Percentiles rank a stretch among this genome's conserved stretches.
Evolutionary conservation across 1,139 yeast species (phyloP).

Genomic region (Taphrina communis): DNA sequence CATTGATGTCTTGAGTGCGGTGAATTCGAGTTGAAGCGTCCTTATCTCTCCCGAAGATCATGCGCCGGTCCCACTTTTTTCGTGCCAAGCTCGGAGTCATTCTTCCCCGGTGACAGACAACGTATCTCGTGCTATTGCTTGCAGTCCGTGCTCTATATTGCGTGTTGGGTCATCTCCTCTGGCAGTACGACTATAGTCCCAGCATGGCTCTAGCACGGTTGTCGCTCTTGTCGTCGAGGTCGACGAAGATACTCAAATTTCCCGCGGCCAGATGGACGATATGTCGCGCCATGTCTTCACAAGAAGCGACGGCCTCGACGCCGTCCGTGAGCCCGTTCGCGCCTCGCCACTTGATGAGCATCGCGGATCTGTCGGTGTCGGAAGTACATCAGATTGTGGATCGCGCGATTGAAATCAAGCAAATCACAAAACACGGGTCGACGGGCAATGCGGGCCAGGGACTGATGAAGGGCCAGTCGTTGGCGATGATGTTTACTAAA

Average conservation of each 20-base stretch:
- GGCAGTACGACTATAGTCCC: background rate
- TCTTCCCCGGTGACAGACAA: background rate
- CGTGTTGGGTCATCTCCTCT: no score
- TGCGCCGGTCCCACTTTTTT: constrained; percentile 20
- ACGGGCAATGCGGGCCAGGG: constrained; percentile 40
- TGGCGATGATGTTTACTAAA: constrained; percentile 82
- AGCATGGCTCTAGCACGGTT: background rate
- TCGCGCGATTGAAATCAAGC: constrained; percentile 69
- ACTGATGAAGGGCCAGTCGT: constrained; percentile 65
- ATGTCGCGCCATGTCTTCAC: constrained; percentile 1
- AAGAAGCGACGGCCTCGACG: constrained; percentile 31
- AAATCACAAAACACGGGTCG: constrained; percentile 61
- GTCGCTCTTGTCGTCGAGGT: background rate
- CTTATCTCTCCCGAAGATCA: constrained; percentile 12
- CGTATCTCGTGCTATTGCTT: no score
- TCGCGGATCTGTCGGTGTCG: constrained; percentile 66
- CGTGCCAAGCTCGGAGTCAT: constrained; percentile 6
- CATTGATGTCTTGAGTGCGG: background rate
- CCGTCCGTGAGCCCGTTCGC: constrained; percentile 38
- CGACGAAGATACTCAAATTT: background rate
- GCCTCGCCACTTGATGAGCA: constrained; percentile 68
- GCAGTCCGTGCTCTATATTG: no score
- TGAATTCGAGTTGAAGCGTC: background rate
- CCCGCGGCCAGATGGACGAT: background rate
- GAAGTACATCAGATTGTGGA: constrained; percentile 69